Percentiles rank a stretch among this genome's conserved stretches.
Evolutionary conservation across 2,329 filamentous ascomycete species (phyloP).

Genomic region (Didymella pinodella): DNA sequence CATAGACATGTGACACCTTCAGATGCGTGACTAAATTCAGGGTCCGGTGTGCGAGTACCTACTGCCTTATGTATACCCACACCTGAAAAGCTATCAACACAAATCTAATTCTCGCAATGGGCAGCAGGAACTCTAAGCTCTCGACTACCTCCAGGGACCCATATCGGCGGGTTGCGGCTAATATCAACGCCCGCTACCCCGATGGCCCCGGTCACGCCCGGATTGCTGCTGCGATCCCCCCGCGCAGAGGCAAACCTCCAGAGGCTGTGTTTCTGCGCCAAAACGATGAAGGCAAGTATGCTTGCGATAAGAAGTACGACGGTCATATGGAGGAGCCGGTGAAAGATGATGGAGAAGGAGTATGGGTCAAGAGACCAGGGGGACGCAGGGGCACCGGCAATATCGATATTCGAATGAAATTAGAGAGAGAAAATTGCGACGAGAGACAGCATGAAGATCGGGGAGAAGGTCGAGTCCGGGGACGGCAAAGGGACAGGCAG

Average conservation of each 20-base stretch:
- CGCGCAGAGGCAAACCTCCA: neutral
- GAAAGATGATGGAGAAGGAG: neutral
- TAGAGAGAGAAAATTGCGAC: neutral
- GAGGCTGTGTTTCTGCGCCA: neutral
- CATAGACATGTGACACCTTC: neutral
- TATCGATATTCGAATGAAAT: neutral
- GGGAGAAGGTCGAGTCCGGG: neutral
- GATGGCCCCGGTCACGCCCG: neutral
- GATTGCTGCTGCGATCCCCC: neutral
- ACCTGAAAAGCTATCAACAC: neutral
- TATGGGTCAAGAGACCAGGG: neutral
- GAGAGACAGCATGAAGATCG: neutral
- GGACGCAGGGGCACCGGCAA: neutral
- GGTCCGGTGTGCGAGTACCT: neutral
- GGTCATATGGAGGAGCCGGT: neutral
- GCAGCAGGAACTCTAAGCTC: neutral
- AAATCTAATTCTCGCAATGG: neutral
- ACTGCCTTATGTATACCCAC: neutral
- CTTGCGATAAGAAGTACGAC: constrained; percentile 1
- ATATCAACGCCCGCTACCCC: neutral
- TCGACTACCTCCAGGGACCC: neutral
- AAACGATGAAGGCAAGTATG: neutral
- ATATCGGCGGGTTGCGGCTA: neutral
- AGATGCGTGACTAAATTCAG: neutral
- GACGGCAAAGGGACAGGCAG: neutral